Evolutionary conservation across 176 grass and related monocot genomes (phyloP), one percentile per base, ranked within the genome.

Genomic region (Carex pumila): DNA sequence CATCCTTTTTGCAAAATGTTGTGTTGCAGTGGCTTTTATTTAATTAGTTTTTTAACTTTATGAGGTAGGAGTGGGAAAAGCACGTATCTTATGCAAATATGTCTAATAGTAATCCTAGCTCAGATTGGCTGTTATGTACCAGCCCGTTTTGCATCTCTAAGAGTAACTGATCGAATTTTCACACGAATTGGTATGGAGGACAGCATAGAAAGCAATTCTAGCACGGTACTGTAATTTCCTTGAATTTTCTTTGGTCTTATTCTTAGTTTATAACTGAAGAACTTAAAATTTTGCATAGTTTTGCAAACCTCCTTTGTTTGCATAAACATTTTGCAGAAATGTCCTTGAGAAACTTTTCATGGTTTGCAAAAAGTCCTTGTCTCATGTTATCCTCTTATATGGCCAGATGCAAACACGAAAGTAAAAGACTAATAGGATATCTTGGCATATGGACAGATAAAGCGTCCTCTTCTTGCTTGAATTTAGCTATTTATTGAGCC

Each of bases 71-170:
- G 95, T 61, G 92, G 95, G 41, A 98, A 98, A 90, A 95, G 95
- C 77, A 98, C 95, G 78, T 98, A 98, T 90, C 95, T 98, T 88
- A 92, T 93, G 85, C 95, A 94, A 86, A 92, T 98, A 83, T 98
- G 95, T 89, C 85, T 94, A 77, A 93, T 93, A 83, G 89, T 90
- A 62, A 91, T 98, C 85, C 95, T 94, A 82, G 95, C 95, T 57
- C 95, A 98, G 85, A 93, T 93, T 60, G 95, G 95, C 30, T 98
- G 95, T 80, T 98, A 93, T 81, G 83, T 98, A 69, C 95, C 95
- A 43, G 92, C 92, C 91, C 92, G 90, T 84, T 98, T 98, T 89
- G 91, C 95, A 88, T 98, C 95, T 62, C 56, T 98, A 76, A 90
- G 92, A 83, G 86, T 91, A 66, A 86, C 92, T 68, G 95, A 98